Base-by-base conservation (phyloP, 768 basidiomycete species). In the Podaxis rugospora region DNA sequence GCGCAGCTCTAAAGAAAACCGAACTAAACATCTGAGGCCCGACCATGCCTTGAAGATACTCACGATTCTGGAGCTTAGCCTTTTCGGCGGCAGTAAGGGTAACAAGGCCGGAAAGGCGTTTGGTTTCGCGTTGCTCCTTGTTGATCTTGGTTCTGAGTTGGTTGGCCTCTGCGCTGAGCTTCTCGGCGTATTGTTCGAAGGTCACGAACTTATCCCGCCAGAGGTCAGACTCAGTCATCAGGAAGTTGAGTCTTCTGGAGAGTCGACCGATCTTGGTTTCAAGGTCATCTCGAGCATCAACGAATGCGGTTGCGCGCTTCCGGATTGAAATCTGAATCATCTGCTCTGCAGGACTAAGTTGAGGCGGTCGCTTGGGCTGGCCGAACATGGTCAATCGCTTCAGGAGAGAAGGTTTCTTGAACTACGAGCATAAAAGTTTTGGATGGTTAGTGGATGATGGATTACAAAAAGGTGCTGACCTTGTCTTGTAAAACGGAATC, bases 151-250 rank as follows among this genome's bases (percentile, higher is more conserved):
- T 72, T 65, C 93, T 81, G 65, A 97, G 77, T 61, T 96, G 92
- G 35, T 83, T 85, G 39, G 94, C 93, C 73, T 97, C 95, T 16
- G 79, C 81, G 66, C 90, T 92, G 32, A 97, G 81, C 68, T 90
- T 89, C 77, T 95, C 94, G 6, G 95, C 94, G 69, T 95, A 95
- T 72, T 89, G 88, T 72, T 97, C 95, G 66, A 97, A 96, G 13
- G 90, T 89, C 54, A 95, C 90, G 66, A 96, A 96, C 70, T 95
- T 95, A 74, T 94, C 90, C 62, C 93, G 80, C 93, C 94, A 96
- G 51, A 93, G 75, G 67, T 93, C 92, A 4, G 86, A 87, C 72
- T 93, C 92, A 1, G 92, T 92, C 90, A 94, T 92, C 67, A 95
- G 78, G 79, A 93, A 95, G 75, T 93, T 93, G 65, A 95, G 83